Evolutionary conservation across 2,329 filamentous ascomycete species (phyloP), one percentile per base, ranked within the genome.

Genomic region (Penicillium brasilianum): DNA sequence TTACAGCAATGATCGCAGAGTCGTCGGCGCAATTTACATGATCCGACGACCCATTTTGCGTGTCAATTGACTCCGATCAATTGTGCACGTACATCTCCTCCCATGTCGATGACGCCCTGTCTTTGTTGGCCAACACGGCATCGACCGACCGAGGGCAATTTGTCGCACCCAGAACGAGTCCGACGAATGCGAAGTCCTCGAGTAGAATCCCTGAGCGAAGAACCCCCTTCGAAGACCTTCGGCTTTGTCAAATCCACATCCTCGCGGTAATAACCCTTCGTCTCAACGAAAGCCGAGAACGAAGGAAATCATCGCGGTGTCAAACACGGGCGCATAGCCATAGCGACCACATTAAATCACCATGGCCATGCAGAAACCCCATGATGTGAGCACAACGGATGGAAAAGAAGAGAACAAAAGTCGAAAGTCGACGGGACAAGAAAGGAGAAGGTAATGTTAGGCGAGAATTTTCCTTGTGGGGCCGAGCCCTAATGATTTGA

Each of bases 381-480:
- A 43, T 43, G 39, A 22, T 2, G 25, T 30, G 22, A n/a, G 30
- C 3, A 30, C 43, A 46, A 46, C 16, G 44, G 44, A 48, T 4
- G 44, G n/a, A 16, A 48, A 25, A n/a, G 8, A 30, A 25, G 16
- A 10, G 30, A 30, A 4, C n/a, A 25, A 30, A 30, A 11, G 14
- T 48, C 10, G 25, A n/a, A 18, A 48, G 44, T n/a, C 14, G n/a
- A 48, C 9, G 10, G 30, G 44, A 16, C 14, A 48, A 48, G 44
- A 30, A 48, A 48, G 44, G 44, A 48, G 44, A 10, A 28, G 28
- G 25, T 28, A n/a, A 9, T 34, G 44, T 30, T 48, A 48, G 44
- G 44, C 44, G 44, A 48, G 18, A 30, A 30, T 48, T 48, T 48
- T 48, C 6, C 44, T 11, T n/a, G 44, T 48, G 44, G 44, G 44